phyloP scores from a whole-genome alignment of 2,329 filamentous ascomycete genomes.

The Neodidymelliopsis sp. region DNA sequence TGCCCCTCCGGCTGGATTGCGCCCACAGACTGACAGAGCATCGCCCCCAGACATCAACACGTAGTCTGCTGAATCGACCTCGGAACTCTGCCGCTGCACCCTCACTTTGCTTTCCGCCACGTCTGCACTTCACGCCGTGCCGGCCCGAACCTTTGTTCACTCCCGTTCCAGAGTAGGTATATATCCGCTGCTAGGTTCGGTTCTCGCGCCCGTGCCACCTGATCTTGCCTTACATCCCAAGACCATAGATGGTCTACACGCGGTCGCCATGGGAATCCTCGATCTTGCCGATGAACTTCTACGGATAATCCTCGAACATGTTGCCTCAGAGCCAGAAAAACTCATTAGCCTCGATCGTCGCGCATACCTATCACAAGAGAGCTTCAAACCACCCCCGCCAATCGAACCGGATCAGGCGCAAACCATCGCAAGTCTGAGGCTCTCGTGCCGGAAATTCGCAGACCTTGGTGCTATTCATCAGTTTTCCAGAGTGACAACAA shows the following conservation, averaged over 20 bases:
- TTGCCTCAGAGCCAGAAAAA: slow-evolving; percentile 61
- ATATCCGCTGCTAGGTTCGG: slow-evolving; percentile 32
- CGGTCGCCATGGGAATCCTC: slow-evolving; percentile 46
- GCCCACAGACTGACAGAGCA: slow-evolving; percentile 29
- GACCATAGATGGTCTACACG: slow-evolving; percentile 37
- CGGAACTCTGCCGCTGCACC: slow-evolving; percentile 29
- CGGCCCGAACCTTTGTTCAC: slow-evolving; percentile 31
- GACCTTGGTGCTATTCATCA: slow-evolving; percentile 60
- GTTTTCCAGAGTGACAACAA: slow-evolving; percentile 60
- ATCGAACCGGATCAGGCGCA: slow-evolving; percentile 53
- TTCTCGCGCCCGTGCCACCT: slow-evolving; percentile 17
- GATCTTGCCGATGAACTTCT: slow-evolving; percentile 60
- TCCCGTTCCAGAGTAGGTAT: slow-evolving; percentile 20
- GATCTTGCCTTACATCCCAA: slow-evolving; percentile 16
- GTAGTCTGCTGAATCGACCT: slow-evolving; percentile 31
- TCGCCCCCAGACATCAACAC: slow-evolving; percentile 38
- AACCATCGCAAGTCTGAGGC: slow-evolving; percentile 32
- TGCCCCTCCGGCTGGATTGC: slow-evolving; percentile 40
- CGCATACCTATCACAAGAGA: slow-evolving; percentile 61
- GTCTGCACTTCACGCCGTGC: slow-evolving; percentile 31
- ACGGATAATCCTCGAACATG: slow-evolving; percentile 59
- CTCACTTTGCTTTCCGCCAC: slow-evolving; percentile 32
- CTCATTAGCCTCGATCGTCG: slow-evolving; percentile 59
- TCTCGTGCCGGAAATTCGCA: slow-evolving; percentile 57
- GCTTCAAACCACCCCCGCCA: slow-evolving; percentile 56